Conservation (phyloP, 345 rosid genomes). For the Cardiospermum halicacabum region DNA sequence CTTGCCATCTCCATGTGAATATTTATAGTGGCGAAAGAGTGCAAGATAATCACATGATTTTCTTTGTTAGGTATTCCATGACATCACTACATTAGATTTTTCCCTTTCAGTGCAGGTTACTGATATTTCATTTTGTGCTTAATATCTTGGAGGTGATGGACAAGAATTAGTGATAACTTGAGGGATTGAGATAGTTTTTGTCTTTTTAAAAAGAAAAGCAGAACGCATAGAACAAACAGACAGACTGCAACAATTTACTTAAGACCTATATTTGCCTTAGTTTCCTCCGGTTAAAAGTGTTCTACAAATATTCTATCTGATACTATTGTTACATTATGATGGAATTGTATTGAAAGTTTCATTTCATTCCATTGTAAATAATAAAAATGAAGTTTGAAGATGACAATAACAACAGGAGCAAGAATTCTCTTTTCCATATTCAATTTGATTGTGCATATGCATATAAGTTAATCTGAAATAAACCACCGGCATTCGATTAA, state of each 20-base stretch:
- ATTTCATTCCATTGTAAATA: not conserved
- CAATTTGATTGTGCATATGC: not conserved
- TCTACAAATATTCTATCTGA: not conserved
- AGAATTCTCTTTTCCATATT: not conserved
- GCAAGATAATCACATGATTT: too few relatives aligned
- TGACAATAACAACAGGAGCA: too few relatives aligned
- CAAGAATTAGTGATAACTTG: not conserved
- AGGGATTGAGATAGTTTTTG: not conserved
- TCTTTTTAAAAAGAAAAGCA: not conserved
- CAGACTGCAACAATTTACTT: not conserved
- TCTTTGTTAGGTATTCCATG: not conserved
- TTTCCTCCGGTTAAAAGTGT: too few relatives aligned
- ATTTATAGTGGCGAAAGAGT: not conserved
- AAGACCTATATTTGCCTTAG: too few relatives aligned
- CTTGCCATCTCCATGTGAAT: not conserved
- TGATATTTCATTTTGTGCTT: not conserved
- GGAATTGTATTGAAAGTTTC: not conserved
- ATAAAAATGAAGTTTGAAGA: too few relatives aligned
- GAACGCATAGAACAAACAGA: not conserved
- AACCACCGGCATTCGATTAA: not conserved
- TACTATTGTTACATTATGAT: not conserved
- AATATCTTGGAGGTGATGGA: not conserved
- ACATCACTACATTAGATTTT: not conserved
- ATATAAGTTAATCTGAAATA: not conserved
- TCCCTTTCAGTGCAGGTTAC: not conserved